Evolutionary conservation across 371 early-diverging fungal species (phyloP).

Genomic region (Mortierella sp.): DNA sequence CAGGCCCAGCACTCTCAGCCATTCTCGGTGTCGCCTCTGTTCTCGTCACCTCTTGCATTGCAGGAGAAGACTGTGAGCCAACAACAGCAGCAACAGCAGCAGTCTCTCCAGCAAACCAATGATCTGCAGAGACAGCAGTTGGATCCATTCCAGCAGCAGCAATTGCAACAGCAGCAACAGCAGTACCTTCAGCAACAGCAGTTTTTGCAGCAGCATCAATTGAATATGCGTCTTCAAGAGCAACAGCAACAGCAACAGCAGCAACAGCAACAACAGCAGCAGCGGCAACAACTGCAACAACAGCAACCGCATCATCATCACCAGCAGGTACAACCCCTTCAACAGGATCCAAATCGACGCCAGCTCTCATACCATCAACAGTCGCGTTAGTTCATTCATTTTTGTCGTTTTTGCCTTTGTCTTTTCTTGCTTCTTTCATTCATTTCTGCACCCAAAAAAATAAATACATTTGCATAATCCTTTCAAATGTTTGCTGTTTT

Average conservation of each 20-base stretch:
- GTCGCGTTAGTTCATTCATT: background rate
- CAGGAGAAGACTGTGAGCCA: conserved; percentile 17
- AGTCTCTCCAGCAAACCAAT: background rate
- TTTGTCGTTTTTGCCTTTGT: too few species aligned
- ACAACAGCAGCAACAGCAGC: conserved; percentile 31
- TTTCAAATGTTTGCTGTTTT: too few species aligned
- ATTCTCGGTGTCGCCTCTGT: conserved; percentile 34
- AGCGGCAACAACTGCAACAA: too few species aligned
- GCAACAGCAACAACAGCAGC: background rate
- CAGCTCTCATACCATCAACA: background rate
- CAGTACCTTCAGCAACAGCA: conserved; percentile 12
- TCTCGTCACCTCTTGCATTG: conserved; percentile 36
- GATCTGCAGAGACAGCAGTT: conserved; percentile 1
- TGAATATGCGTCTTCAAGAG: too few species aligned
- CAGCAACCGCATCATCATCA: background rate
- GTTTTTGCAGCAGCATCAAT: background rate
- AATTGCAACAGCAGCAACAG: conserved; percentile 15
- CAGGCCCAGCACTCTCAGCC: conserved; percentile 19
- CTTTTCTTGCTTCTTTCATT: too few species aligned
- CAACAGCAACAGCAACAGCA: background rate
- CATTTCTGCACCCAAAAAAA: background rate
- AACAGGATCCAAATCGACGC: background rate
- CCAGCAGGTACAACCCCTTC: background rate
- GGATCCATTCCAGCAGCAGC: conserved; percentile 12
- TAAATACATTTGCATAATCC: conserved; percentile 5